Base-by-base conservation (phyloP, 768 basidiomycete genomes). In the Lepiota venenata region DNA sequence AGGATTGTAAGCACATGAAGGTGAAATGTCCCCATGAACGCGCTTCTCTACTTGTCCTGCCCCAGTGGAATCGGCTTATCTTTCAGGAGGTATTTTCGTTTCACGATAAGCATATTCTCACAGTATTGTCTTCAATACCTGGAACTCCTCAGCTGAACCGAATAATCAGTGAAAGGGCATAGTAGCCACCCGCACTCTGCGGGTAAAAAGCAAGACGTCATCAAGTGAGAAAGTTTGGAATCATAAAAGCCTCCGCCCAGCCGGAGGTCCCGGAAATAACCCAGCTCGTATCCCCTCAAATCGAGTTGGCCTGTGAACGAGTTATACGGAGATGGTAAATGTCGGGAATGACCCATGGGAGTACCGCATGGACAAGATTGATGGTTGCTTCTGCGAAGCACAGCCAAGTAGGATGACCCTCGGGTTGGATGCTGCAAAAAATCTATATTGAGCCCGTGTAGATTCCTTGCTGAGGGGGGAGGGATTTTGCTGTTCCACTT, bases 361-460 rank as follows among this genome's bases (percentile, higher is more conserved):
- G 45, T 40, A 27, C 38, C 52, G 47, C 27, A 40, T 47, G 52
- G 38, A 14, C 45, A 25, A 37, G 16, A 47, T 11, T 44, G 50
- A 52, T 44, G 50, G 50, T 52, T 52, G 50, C 50, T 52, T 52
- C 50, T 47, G 10, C 10, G 46, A 32, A 47, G 46, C 35, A 47
- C 20, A 47, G 35, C 35, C 29, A 16, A 36, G 16, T 18, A 16
- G 20, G 16, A 47, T 36, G 18, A 36, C 29, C 25, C 46, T 47
- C 18, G 46, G n/a, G 29, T 35, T 47, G 18, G 48, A 14, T 44
- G 16, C 48, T 49, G 36, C 38, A 29, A 42, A 9, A 25, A n/a
- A 21, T 16, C 49, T 32, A 50, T 41, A 25, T 32, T 29, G 49
- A 18, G 49, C 16, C 8, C 15, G 27, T 42, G 27, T 27, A 16